phyloP scores from a whole-genome alignment of 352 stramenopile genomes.

The Thraustotheca clavata region DNA sequence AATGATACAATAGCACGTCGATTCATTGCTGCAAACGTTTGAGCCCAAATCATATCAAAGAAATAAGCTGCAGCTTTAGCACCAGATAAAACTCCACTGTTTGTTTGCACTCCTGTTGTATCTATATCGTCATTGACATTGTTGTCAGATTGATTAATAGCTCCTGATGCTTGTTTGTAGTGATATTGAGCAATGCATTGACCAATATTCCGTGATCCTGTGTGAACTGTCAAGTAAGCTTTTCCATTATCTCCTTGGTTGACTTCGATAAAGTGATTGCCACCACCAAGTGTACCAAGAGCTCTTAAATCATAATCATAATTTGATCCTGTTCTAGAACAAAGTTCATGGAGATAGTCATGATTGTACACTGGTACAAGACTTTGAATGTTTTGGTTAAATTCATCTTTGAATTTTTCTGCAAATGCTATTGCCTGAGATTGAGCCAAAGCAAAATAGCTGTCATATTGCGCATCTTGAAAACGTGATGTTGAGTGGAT shows the following conservation, averaged over 20 bases:
- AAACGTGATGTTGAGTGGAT: background rate
- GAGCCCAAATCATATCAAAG: constrained; percentile 28
- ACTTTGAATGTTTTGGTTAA: background rate
- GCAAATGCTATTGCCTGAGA: constrained; percentile 20
- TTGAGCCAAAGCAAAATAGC: constrained; percentile 16
- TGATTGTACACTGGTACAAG: background rate
- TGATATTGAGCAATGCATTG: constrained; percentile 24
- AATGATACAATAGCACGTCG: constrained; percentile 24
- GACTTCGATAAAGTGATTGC: constrained; percentile 28
- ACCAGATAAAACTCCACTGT: constrained; percentile 21
- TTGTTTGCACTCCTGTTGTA: constrained; percentile 7
- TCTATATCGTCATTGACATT: constrained; percentile 13
- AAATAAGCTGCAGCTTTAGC: constrained; percentile 25
- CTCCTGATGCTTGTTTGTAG: constrained; percentile 15
- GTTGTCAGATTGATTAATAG: background rate
- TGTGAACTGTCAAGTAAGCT: constrained; percentile 25
- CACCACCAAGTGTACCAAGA: constrained; percentile 23
- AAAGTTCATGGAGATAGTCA: background rate
- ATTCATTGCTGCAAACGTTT: constrained; percentile 26
- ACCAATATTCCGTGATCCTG: constrained; percentile 23
- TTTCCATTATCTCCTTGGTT: constrained; percentile 4
- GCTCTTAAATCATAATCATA: constrained; percentile 13
- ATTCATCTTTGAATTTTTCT: constrained; percentile 8
- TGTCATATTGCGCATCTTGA: constrained; percentile 9
- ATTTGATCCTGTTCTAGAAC: constrained; percentile 10